Evolutionary conservation across 306 rosid species (phyloP), one percentile per base, ranked within the genome.

Genomic region (Cicer cuneatum): DNA sequence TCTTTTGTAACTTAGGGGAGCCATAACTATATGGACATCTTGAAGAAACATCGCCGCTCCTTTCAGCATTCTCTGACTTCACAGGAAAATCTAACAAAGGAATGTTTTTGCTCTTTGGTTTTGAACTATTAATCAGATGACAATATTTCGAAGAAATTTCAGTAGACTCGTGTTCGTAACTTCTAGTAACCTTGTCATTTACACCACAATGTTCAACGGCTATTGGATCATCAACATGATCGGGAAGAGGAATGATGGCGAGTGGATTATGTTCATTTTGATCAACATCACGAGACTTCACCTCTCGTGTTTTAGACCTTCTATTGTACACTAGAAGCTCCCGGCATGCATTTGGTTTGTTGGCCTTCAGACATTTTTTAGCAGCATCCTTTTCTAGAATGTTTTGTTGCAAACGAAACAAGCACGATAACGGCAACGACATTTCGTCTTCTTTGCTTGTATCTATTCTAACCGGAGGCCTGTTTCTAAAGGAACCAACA

Each of bases 401-500:
- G 35, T 65, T 74, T 42, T 79, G 72, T 7, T 12, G 69, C 42
- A 69, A 60, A 33, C 82, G 61, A 81, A 93, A 78, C 66, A 91
- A 72, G 66, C 33, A 38, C 10, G 93, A 72, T 43, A 91, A 80
- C 45, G 97, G 93, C 38, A 91, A 29, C 39, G 77, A 69, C 87
- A 89, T 18, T 69, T 91, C 98, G 29, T 85, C 89, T 33, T 88
- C 97, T 71, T 70, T 70, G 53, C 46, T 63, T 3, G 76, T 76
- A 45, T 77, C 88, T 42, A 80, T 41, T 82, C 74, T 87, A 71
- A 83, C 73, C 11, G 83, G 86, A 59, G 89, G 87, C 83, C 83
- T 73, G 73, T 76, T 80, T 72, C 91, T 85, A 38, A 85, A 72
- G 72, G 47, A 75, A 61, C 96, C 97, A 83, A 89, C 80, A 69